phyloP scores from a whole-genome alignment of 2,329 filamentous ascomycete genomes.

The Clonostachys sp. region DNA sequence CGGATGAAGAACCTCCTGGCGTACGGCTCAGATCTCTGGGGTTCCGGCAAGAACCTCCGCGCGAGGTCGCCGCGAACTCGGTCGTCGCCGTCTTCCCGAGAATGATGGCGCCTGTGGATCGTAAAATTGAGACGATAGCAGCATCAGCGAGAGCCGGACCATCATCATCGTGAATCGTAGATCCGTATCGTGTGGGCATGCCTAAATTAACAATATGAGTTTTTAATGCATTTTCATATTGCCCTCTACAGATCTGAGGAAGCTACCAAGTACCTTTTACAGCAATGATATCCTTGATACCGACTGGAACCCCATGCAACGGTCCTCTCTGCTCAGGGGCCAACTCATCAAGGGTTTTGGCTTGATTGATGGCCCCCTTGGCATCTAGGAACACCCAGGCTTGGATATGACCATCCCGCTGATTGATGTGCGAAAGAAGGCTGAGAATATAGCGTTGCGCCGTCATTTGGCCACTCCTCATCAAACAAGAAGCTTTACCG shows the following conservation, averaged over 20 bases:
- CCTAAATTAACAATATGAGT: slow-evolving; percentile 16
- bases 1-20: slow-evolving; percentile 60
- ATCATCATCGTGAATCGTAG: slow-evolving; percentile 40
- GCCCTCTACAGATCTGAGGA: background rate
- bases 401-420: slow-evolving; percentile 36
- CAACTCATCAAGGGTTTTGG: slow-evolving; percentile 41
- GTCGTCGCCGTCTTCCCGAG: slow-evolving; percentile 44
- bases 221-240: background rate
- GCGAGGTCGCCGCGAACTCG: slow-evolving; percentile 49
- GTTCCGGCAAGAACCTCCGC: slow-evolving; percentile 47
- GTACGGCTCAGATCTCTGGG: slow-evolving; percentile 37
- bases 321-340: slow-evolving; percentile 42
- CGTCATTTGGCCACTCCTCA: slow-evolving; percentile 27
- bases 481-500: no score
- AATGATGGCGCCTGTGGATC: slow-evolving; percentile 48
- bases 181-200: slow-evolving; percentile 50
- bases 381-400: slow-evolving; percentile 45
- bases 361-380: slow-evolving; percentile 38
- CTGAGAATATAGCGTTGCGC: slow-evolving; percentile 45
- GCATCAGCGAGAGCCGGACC: slow-evolving; percentile 41
- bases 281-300: slow-evolving; percentile 55
- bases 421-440: slow-evolving; percentile 35
- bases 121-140: slow-evolving; percentile 40
- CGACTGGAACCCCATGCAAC: slow-evolving; percentile 52
- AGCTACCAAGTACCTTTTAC: slow-evolving; percentile 39